A percentile compares a stretch with the other conserved stretches of the same genome.
These are phyloP conservation scores for Moesziomyces parantarcticus DNA, from an alignment of 1,284 basidiomycete genomes.

Conservation along the genomic window DNA sequence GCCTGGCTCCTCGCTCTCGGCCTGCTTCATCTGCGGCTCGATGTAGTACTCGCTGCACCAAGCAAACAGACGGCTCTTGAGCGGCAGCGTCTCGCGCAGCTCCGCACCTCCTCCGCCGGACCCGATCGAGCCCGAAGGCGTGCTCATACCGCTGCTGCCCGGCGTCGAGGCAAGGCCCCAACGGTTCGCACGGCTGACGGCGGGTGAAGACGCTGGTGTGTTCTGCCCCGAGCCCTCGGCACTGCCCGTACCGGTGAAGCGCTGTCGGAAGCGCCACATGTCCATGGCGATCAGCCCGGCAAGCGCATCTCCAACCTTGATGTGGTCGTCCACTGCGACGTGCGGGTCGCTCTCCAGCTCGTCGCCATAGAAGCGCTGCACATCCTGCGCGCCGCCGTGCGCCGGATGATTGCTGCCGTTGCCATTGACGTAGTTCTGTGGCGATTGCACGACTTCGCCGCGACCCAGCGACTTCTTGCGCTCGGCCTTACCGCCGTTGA, in stretches of 20 bases:
- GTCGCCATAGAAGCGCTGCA: constrained; percentile 33
- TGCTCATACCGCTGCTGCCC: constrained; percentile 32
- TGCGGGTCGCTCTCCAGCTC: constrained; percentile 30
- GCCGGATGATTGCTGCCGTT: constrained; percentile 1
- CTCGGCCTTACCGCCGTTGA: constrained; percentile 32
- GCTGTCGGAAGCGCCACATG: constrained; percentile 54
- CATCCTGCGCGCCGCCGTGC: constrained; percentile 9
- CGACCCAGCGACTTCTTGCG: constrained; percentile 20
- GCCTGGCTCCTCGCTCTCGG: constrained; percentile 94
- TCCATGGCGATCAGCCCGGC: constrained; percentile 63
- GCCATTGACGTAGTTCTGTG: constrained; percentile 20
- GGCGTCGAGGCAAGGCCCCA: constrained; percentile 39
- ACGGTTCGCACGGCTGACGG: constrained; percentile 39
- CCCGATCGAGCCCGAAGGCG: constrained; percentile 33
- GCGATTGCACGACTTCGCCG: constrained; percentile 2
- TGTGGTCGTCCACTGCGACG: constrained; percentile 39
- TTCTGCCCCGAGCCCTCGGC: constrained; percentile 39
- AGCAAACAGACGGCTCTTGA: constrained; percentile 92
- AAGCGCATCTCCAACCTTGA: constrained; percentile 57
- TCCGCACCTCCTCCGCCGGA: constrained; percentile 18
- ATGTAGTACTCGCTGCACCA: constrained; percentile 98
- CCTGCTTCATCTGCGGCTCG: constrained; percentile 80
- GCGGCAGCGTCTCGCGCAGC: constrained; percentile 74
- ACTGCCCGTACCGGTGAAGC: constrained; percentile 28
- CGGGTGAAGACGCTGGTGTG: constrained; percentile 47